These are phyloP conservation scores for Calonectria hawksworthii DNA, from an alignment of 2,329 filamentous ascomycete species.

Conservation along the genomic window DNA sequence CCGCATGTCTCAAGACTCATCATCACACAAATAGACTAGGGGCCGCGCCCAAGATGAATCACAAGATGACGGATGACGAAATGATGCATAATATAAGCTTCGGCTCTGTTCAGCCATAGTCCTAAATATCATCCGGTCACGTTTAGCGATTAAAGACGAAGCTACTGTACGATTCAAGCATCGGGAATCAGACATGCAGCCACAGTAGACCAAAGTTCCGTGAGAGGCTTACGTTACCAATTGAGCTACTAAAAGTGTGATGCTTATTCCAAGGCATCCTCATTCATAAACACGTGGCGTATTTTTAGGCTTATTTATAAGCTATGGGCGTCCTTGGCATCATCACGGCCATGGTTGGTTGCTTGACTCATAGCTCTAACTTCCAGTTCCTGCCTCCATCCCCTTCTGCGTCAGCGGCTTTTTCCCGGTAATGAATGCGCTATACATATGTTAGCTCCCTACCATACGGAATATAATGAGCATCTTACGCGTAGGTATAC, in stretches of 20 bases:
- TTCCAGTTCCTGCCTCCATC: not conserved
- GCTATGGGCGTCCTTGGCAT: too few species aligned
- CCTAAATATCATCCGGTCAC: not conserved
- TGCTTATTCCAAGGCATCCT: not conserved
- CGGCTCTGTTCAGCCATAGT: not conserved
- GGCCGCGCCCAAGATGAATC: not conserved
- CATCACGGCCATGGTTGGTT: too few species aligned
- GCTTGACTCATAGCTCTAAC: too few species aligned
- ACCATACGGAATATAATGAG: accelerated
- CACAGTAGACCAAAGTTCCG: too few species aligned
- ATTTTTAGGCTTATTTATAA: too few species aligned
- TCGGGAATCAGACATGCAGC: not conserved
- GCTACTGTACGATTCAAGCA: not conserved
- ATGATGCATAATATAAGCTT: not conserved
- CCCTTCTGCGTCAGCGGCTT: not conserved
- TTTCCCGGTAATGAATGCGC: conserved; percentile 11
- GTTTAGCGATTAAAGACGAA: not conserved
- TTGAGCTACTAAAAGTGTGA: not conserved
- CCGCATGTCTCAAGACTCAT: not conserved
- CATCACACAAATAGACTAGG: not conserved
- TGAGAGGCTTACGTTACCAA: not conserved
- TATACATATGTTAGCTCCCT: not conserved
- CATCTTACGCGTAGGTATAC: conserved; percentile 41
- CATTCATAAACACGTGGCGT: not conserved
- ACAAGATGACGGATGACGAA: not conserved